Evolutionary conservation across 768 basidiomycete species (phyloP).

Genomic region (Saitozyma podzolica): DNA sequence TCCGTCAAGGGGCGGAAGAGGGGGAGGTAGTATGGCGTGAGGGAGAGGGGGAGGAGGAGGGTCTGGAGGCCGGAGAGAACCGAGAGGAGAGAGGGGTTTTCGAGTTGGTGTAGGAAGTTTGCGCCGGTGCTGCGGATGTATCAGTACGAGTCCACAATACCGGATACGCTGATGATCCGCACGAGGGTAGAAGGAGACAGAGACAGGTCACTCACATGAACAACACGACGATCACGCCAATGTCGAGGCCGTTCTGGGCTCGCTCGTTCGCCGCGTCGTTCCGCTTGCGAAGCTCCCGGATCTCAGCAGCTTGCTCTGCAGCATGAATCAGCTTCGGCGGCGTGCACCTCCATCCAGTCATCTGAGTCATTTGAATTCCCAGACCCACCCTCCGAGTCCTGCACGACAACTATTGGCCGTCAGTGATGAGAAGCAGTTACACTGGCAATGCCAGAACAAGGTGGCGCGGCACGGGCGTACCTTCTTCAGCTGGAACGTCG

Average conservation of each 20-base stretch:
- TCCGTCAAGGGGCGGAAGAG: slow-evolving; percentile 1
- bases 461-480: neutral
- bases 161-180: neutral
- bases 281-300: slow-evolving; percentile 18
- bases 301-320: slow-evolving; percentile 39
- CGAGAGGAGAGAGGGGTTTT: slow-evolving; percentile 7
- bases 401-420: slow-evolving; percentile 7
- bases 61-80: slow-evolving; percentile 19
- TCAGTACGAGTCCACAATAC: too few species aligned
- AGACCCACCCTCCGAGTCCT: slow-evolving; percentile 17
- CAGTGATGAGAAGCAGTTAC: too few species aligned
- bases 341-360: neutral
- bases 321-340: neutral
- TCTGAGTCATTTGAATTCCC: neutral
- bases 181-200: neutral
- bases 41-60: slow-evolving; percentile 35
- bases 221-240: slow-evolving; percentile 24
- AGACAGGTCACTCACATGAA: slow-evolving; percentile 27
- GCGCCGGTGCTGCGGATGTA: slow-evolving; percentile 13
- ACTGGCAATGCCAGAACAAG: neutral
- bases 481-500: slow-evolving; percentile 8
- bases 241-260: slow-evolving; percentile 23
- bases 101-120: slow-evolving; percentile 15
- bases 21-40: slow-evolving; percentile 23
- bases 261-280: slow-evolving; percentile 25